Base-by-base conservation (phyloP, 352 stramenopile species). In the Phytophthora crassamura region DNA sequence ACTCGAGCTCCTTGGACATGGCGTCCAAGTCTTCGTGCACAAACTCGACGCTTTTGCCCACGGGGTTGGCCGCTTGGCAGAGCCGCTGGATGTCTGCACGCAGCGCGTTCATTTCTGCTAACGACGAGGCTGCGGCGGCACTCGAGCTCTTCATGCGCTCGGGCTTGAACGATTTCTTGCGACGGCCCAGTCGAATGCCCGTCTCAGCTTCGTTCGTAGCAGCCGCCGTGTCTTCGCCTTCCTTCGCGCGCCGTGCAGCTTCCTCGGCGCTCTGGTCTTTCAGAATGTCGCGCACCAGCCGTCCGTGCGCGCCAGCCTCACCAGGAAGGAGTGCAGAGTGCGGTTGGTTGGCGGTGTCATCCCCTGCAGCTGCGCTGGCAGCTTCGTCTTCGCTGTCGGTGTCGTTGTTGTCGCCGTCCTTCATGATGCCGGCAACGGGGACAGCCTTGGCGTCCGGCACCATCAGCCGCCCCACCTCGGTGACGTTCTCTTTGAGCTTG, bases 1-100 rank as follows among this genome's bases (percentile, higher is more conserved):
- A 83, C 43, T 95, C 86, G 33, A 98, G 86, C 69, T 98, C 95
- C 59, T 93, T 95, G 7, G 79, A 82, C 93, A 99, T 98, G n/a
- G 85, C 78, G 36, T 93, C 90, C 62, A 98, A 70, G 73, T 98
- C 95, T 60, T 98, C 89, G 63, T 97, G 83, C 16, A 98, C 90
- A 75, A 96, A 98, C 74, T 98, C 91, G 63, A 98, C 93, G 55
- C 86, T 97, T 49, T 95, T 93, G 14, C 87, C 93, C 40, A 98
- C 82, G 7, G 90, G 94, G 28, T 96, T 92, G 2, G 93, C 94
- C 7, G 87, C 90, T 74, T 98, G 90, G 51, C 92, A 98, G 36
- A 99, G 86, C 38, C 79, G 75, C 65, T 98, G 95, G 60, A 99
- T 96, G 22, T 82, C 85, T 35, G 45, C 55, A 34, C 84, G 87